phyloP scores from a whole-genome alignment of 768 basidiomycete species.

The Mycena floridula region DNA sequence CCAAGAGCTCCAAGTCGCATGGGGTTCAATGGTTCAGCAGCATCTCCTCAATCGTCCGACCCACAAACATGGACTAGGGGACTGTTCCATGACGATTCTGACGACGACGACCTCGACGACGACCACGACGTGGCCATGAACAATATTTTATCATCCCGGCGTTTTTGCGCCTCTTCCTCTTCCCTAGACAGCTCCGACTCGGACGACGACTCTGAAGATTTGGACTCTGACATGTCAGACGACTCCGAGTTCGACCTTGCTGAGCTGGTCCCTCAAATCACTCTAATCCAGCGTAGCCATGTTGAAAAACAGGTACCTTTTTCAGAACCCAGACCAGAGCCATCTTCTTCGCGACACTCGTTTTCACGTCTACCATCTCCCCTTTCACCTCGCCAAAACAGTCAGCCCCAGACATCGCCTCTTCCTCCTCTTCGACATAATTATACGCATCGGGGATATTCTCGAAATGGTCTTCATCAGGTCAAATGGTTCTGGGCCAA shows the following conservation, averaged over 20 bases:
- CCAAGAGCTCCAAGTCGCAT: conserved; percentile 44
- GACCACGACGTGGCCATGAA: conserved; percentile 11
- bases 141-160: conserved; percentile 8
- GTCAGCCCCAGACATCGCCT: conserved; percentile 6
- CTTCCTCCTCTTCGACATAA: conserved; percentile 29
- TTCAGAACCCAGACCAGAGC: no score
- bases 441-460: conserved; percentile 56
- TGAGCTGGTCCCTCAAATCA: conserved; percentile 15
- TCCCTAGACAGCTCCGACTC: conserved; percentile 7
- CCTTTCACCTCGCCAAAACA: conserved; percentile 22
- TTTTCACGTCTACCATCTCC: conserved; percentile 33
- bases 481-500: conserved; percentile 58
- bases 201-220: conserved; percentile 9
- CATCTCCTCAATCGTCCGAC: not conserved
- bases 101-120: conserved; percentile 7
- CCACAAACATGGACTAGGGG: conserved; percentile 12
- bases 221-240: conserved; percentile 11
- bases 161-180: conserved; percentile 7
- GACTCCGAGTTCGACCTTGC: conserved; percentile 17
- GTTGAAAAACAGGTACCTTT: no score
- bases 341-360: conserved; percentile 16
- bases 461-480: conserved; percentile 51
- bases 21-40: conserved; percentile 29
- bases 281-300: no score
- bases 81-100: conserved; percentile 12